Conservation (phyloP, 306 rosid species). For the Nissolia schottii region DNA sequence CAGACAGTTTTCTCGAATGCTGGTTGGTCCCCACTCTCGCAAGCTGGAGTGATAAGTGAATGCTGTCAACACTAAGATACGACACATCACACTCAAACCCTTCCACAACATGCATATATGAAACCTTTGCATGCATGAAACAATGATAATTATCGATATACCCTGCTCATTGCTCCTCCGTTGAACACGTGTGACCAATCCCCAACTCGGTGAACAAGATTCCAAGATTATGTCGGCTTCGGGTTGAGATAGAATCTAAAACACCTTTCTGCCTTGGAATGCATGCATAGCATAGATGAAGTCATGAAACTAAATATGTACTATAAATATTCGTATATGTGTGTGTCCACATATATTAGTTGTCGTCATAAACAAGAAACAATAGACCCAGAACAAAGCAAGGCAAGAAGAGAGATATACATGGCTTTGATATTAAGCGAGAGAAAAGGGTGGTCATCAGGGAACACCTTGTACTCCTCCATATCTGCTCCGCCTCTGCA, state of each 20-base stretch:
- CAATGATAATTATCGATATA: neutral
- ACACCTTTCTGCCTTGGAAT: neutral
- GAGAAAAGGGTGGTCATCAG: constrained; percentile 45
- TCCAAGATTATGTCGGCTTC: neutral
- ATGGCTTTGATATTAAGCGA: constrained; percentile 50
- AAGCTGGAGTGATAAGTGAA: neutral
- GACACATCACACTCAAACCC: neutral
- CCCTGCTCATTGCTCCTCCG: neutral
- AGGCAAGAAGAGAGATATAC: neutral
- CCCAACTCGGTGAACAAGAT: neutral
- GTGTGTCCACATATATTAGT: neutral
- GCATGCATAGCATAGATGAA: neutral
- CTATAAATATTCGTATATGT: neutral
- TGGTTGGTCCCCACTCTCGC: neutral
- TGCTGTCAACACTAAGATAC: neutral
- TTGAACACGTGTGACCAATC: neutral
- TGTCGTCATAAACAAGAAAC: neutral
- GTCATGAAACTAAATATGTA: neutral
- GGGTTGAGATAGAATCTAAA: neutral
- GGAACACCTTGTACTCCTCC: constrained; percentile 37
- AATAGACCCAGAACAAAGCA: neutral
- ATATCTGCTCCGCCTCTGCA: constrained; percentile 45
- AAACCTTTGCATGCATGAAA: neutral
- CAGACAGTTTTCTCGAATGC: neutral
- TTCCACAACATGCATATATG: too few relatives aligned